Percentiles rank a stretch among this genome's conserved stretches.
Evolutionary conservation across 2,329 filamentous ascomycete genomes (phyloP).

Genomic region (Saccharata proteae): DNA sequence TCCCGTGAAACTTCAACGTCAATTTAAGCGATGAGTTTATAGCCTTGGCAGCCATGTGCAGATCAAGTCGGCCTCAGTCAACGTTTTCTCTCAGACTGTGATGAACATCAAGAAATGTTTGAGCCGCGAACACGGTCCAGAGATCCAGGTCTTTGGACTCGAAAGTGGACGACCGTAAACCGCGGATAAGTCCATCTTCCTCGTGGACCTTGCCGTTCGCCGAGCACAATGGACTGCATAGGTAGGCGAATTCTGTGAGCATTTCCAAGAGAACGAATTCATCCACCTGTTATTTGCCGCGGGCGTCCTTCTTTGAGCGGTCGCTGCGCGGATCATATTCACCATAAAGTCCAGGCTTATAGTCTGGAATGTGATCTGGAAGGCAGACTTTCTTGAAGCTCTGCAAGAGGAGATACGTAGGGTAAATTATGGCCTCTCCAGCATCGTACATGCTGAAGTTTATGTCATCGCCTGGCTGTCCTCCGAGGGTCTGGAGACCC

Average conservation of each 20-base stretch:
- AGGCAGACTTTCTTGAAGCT: constrained; percentile 15
- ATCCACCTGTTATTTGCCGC: constrained; percentile 24
- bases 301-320: constrained; percentile 16
- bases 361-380: constrained; percentile 13
- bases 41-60: constrained; percentile 6
- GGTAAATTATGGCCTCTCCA: constrained; percentile 3
- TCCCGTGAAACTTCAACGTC: constrained; percentile 12
- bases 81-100: constrained; percentile 18
- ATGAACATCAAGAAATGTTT: constrained; percentile 24
- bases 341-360: constrained; percentile 18
- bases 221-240: too few relatives aligned
- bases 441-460: constrained; percentile 12
- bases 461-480: constrained; percentile 9
- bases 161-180: constrained; percentile 17
- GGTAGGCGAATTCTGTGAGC: constrained; percentile 19
- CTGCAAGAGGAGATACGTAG: constrained; percentile 11
- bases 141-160: constrained; percentile 16
- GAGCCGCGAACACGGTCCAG: constrained; percentile 20
- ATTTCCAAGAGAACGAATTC: constrained; percentile 20
- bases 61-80: constrained; percentile 6
- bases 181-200: constrained; percentile 19
- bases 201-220: too few relatives aligned
- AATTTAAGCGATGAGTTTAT: constrained; percentile 8
- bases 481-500: too few relatives aligned
- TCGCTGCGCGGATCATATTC: constrained; percentile 19